Base-by-base conservation (phyloP, 2,329 filamentous ascomycete genomes). In the Sclerotinia spermophila region DNA sequence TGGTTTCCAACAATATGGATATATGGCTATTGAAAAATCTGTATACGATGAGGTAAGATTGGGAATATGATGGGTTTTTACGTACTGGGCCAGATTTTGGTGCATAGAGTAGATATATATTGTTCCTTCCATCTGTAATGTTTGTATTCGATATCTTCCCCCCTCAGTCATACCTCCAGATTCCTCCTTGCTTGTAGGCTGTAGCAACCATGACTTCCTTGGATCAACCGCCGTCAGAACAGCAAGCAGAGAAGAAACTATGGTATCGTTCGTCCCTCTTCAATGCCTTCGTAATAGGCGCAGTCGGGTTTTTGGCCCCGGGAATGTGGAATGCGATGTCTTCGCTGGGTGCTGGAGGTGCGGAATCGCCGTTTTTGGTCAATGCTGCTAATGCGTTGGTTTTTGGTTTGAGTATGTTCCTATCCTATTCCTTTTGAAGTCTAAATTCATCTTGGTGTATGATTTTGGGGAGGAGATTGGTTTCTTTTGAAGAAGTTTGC, bases 311-410 rank as follows among this genome's bases (percentile, higher is more conserved):
- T 70, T 78, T 77, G 7, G 81, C 80, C 2, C 81, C 80, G 35
- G 72, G 81, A 10, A 79, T 82, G 72, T 83, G 81, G 81, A 80
- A 77, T 71, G 82, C 82, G 30, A 82, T 83, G 76, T 81, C 82
- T 38, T 78, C 77, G 1, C 75, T 82, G 0, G 82, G 82, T 1
- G 82, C 81, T 5, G 82, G 82, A 24, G 82, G 82, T 19, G 79
- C 72, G 82, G 92, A 2, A 87, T 78, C 77, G 58, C 82, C 82
- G 0, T 75, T 82, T 56, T 77, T 82, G 10, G 80, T 83, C 24
- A 83, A 82, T 58, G 80, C 81, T 1, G 83, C 82, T n/a, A 84
- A 84, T 69, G 82, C 83, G 0, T 74, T 84, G 1, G 78, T 84
- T 1, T 84, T 82, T 72, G 81, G 79, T 2, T 80, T 83, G 59